A percentile compares a stretch with the other conserved stretches of the same genome.
Evolutionary conservation across 140 eudicot genomes (phyloP).

Genomic region (Anethum foeniculum): DNA sequence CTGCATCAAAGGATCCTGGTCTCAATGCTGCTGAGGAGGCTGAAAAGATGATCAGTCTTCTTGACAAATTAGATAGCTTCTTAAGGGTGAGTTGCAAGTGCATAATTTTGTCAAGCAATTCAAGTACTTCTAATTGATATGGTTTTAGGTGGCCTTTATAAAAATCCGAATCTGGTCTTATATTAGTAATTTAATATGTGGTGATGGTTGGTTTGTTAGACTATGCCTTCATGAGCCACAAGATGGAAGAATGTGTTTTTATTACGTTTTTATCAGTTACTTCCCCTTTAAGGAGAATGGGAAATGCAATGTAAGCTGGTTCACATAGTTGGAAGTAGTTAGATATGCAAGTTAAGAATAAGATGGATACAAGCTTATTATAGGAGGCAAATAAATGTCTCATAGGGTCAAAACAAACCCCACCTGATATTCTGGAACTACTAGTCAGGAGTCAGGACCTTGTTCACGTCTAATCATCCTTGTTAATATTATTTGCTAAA

Average conservation of each 20-base stretch:
- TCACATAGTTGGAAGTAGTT: not conserved
- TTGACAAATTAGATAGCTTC: conserved; percentile 63
- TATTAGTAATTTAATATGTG: not conserved
- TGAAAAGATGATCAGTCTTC: conserved; percentile 69
- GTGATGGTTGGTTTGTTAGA: not conserved
- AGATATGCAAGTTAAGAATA: not conserved
- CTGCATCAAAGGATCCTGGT: conserved; percentile 83
- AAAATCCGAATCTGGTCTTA: not conserved
- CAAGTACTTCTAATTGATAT: not conserved
- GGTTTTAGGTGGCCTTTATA: not conserved
- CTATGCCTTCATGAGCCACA: not conserved
- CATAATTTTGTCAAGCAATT: not conserved
- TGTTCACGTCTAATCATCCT: not conserved
- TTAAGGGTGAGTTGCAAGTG: conserved; percentile 40
- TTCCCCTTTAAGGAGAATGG: not conserved
- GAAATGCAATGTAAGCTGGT: not conserved
- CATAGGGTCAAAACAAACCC: not conserved
- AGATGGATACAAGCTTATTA: not conserved
- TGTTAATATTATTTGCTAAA: not conserved
- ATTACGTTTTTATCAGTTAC: not conserved
- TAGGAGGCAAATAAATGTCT: not conserved
- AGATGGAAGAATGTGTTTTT: not conserved
- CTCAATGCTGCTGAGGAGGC: conserved; percentile 71
- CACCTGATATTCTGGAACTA: not conserved
- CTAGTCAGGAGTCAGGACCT: not conserved